These are phyloP conservation scores for Myxozyma lipomycoides DNA, from an alignment of 805 yeast genomes.

Conservation along the genomic window DNA sequence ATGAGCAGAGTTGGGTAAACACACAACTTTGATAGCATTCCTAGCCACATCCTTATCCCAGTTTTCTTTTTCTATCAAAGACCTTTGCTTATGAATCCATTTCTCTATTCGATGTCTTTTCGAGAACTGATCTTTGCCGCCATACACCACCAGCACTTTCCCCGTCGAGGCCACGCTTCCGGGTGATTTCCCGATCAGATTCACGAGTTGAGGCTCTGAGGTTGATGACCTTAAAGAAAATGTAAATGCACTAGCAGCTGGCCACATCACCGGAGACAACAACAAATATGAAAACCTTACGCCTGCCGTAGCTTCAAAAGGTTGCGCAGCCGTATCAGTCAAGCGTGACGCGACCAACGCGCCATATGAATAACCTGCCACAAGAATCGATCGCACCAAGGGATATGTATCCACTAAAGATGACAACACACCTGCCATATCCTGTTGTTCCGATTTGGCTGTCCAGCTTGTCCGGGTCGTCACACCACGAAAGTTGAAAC, in stretches of 20 bases:
- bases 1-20: constrained; percentile 12
- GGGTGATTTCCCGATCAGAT: constrained; percentile 1
- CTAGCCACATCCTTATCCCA: background rate
- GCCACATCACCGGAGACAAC: constrained; percentile 25
- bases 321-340: background rate
- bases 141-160: constrained; percentile 16
- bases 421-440: constrained; percentile 12
- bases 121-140: constrained; percentile 17
- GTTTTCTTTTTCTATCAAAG: background rate
- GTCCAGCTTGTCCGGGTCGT: constrained; percentile 24
- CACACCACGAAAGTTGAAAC: constrained; percentile 26
- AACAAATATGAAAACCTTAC: constrained; percentile 12
- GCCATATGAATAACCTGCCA: constrained; percentile 24
- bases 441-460: constrained; percentile 13
- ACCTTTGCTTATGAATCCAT: constrained; percentile 13
- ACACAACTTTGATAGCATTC: constrained; percentile 2
- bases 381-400: constrained; percentile 11
- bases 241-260: constrained; percentile 11
- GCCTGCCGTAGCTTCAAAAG: constrained; percentile 1
- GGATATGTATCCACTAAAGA: constrained; percentile 5
- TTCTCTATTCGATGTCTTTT: constrained; percentile 6
- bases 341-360: constrained; percentile 17
- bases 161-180: constrained; percentile 2
- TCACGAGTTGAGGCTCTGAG: constrained; percentile 16
- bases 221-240: constrained; percentile 7